Percentiles rank a stretch among this genome's conserved stretches.
These are phyloP conservation scores for Penicillium soppii DNA, from an alignment of 495 filamentous ascomycete genomes.

Conservation along the genomic window DNA sequence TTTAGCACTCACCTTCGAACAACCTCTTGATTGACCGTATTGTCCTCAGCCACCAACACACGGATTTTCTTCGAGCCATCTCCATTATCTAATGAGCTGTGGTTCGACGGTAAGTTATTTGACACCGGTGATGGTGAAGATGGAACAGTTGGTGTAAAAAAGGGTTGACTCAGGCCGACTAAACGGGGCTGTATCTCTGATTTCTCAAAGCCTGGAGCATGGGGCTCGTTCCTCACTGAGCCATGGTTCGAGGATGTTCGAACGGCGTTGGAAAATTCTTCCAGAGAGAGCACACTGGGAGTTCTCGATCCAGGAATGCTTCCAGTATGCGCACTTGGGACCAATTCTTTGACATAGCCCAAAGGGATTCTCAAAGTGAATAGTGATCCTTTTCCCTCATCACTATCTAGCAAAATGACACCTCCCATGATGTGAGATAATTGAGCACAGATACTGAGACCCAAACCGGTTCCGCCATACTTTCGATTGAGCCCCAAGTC, in stretches of 20 bases:
- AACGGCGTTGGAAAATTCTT: conserved; percentile 30
- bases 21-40: conserved; percentile 92
- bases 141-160: conserved; percentile 66
- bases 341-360: conserved; percentile 66
- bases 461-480: conserved; percentile 88
- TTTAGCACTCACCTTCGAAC: conserved; percentile 53
- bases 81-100: conserved; percentile 45
- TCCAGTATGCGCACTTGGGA: conserved; percentile 46
- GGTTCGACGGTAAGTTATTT: conserved; percentile 37
- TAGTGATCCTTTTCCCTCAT: conserved; percentile 70
- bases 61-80: conserved; percentile 56
- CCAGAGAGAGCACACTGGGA: conserved; percentile 27
- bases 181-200: conserved; percentile 67
- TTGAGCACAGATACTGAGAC: conserved; percentile 85
- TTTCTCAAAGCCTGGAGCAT: conserved; percentile 28
- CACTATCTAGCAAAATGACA: conserved; percentile 67
- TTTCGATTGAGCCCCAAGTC: conserved; percentile 87
- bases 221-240: conserved; percentile 19
- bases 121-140: conserved; percentile 16
- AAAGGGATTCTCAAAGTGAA: conserved; percentile 85
- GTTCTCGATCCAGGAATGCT: conserved; percentile 26
- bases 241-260: conserved; percentile 25
- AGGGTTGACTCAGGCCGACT: conserved; percentile 81
- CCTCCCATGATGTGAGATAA: conserved; percentile 82
- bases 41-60: conserved; percentile 93